These are phyloP conservation scores for Alloteropsis angusta DNA, from an alignment of 202 grass and related monocot species.

Conservation along the genomic window DNA sequence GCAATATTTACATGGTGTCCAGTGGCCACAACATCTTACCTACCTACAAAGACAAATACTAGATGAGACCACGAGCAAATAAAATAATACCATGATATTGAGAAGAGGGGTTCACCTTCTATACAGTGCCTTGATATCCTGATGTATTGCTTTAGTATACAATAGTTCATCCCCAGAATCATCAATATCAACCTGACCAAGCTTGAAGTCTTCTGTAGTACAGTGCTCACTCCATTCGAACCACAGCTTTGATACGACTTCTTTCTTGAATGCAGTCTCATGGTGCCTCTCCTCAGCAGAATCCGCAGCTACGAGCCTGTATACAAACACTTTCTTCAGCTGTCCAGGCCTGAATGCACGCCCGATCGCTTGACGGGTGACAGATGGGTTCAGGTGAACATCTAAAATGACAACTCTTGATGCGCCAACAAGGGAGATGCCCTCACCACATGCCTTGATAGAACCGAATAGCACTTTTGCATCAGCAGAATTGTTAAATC, in stretches of 20 bases:
- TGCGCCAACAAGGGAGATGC: constrained; percentile 86
- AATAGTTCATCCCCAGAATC: constrained; percentile 59
- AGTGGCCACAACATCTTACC: constrained; percentile 6
- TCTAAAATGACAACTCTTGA: constrained; percentile 81
- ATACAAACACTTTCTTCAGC: constrained; percentile 71
- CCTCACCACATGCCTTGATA: constrained; percentile 94
- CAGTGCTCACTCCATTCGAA: constrained; percentile 89
- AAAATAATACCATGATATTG: not conserved
- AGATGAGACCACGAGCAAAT: not conserved
- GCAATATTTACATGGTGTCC: constrained; percentile 25
- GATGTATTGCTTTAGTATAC: constrained; percentile 39
- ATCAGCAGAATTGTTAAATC: constrained; percentile 73
- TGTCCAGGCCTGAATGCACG: constrained; percentile 84
- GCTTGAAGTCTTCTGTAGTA: constrained; percentile 48
- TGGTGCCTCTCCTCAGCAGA: constrained; percentile 64
- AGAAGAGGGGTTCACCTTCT: constrained; percentile 45
- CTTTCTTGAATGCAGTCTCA: constrained; percentile 65
- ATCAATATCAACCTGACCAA: constrained; percentile 49
- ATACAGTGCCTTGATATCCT: constrained; percentile 73
- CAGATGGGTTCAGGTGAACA: constrained; percentile 91
- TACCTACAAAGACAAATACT: constrained; percentile 5
- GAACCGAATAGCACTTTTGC: constrained; percentile 92
- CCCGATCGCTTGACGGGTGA: constrained; percentile 92
- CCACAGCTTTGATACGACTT: constrained; percentile 85
- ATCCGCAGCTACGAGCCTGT: constrained; percentile 75